These are phyloP conservation scores for Lineolata rhizophorae DNA, from an alignment of 495 filamentous ascomycete species.

Conservation along the genomic window DNA sequence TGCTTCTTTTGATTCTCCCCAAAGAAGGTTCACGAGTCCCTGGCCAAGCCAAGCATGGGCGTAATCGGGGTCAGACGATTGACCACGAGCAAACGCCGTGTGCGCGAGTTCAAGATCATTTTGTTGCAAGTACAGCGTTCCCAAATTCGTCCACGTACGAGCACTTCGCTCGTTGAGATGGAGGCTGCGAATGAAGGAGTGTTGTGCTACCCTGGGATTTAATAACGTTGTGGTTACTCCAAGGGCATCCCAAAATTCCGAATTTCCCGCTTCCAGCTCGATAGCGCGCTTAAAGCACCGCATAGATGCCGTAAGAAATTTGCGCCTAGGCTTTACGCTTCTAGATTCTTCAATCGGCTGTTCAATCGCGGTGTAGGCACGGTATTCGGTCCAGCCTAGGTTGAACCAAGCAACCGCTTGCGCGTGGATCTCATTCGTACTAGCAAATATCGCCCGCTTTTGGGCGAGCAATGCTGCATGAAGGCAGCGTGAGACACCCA, in stretches of 20 bases:
- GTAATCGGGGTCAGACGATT: constrained; percentile 85
- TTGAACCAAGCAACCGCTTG: constrained; percentile 95
- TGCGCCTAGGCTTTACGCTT: constrained; percentile 27
- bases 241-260: constrained; percentile 95
- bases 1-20: constrained; percentile 55
- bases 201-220: constrained; percentile 76
- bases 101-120: constrained; percentile 67
- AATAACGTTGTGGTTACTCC: constrained; percentile 70
- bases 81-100: constrained; percentile 70
- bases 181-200: constrained; percentile 79
- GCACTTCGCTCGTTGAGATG: constrained; percentile 76
- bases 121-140: constrained; percentile 64
- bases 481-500: no score
- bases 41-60: constrained; percentile 86
- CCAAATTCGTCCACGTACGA: constrained; percentile 76
- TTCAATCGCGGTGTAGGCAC: constrained; percentile 44
- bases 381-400: constrained; percentile 79
- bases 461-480: constrained; percentile 48
- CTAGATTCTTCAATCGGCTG: constrained; percentile 9
- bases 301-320: constrained; percentile 60
- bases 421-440: constrained; percentile 58
- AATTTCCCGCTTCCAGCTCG: constrained; percentile 81
- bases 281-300: constrained; percentile 93
- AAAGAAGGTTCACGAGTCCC: constrained; percentile 55
- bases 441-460: constrained; percentile 61